Conservation (phyloP, 495 filamentous ascomycete genomes). For the Physcia stellaris region DNA sequence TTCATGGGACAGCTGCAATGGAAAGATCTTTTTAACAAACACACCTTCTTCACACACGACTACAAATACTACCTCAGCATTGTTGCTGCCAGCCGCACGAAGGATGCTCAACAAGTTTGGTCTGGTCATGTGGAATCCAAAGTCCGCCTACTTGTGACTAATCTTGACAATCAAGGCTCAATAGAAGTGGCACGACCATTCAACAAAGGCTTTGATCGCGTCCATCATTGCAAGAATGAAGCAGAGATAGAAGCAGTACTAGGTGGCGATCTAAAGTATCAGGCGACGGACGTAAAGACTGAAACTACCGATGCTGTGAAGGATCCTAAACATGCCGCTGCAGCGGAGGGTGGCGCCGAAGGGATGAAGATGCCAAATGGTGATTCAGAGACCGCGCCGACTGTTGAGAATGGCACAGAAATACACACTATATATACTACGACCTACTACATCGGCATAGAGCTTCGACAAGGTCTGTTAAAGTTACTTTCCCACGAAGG, state of each 20-base stretch:
- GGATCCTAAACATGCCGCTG: conserved; percentile 37
- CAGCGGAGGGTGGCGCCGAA: conserved; percentile 33
- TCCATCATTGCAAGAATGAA: conserved; percentile 58
- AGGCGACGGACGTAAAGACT: conserved; percentile 45
- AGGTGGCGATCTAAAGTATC: conserved; percentile 54
- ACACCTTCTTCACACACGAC: conserved; percentile 80
- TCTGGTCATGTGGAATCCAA: conserved; percentile 89
- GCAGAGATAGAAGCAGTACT: conserved; percentile 56
- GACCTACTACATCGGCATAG: conserved; percentile 78
- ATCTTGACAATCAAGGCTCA: conserved; percentile 58
- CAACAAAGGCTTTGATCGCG: conserved; percentile 79
- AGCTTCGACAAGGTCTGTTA: conserved; percentile 50
- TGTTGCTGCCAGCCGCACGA: conserved; percentile 70
- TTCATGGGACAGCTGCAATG: conserved; percentile 58
- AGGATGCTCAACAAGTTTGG: conserved; percentile 76
- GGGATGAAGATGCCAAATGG: conserved; percentile 26
- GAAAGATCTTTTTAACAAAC: conserved; percentile 77
- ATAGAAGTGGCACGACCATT: conserved; percentile 82
- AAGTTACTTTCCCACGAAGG: conserved; percentile 21
- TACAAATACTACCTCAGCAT: conserved; percentile 93
- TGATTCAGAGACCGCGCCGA: conserved; percentile 23
- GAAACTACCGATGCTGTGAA: conserved; percentile 44
- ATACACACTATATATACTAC: conserved; percentile 58
- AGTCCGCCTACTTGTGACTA: conserved; percentile 66
- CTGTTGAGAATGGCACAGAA: conserved; percentile 18